phyloP scores from a whole-genome alignment of 2,329 filamentous ascomycete species.

The Colletotrichum orchidophilum region DNA sequence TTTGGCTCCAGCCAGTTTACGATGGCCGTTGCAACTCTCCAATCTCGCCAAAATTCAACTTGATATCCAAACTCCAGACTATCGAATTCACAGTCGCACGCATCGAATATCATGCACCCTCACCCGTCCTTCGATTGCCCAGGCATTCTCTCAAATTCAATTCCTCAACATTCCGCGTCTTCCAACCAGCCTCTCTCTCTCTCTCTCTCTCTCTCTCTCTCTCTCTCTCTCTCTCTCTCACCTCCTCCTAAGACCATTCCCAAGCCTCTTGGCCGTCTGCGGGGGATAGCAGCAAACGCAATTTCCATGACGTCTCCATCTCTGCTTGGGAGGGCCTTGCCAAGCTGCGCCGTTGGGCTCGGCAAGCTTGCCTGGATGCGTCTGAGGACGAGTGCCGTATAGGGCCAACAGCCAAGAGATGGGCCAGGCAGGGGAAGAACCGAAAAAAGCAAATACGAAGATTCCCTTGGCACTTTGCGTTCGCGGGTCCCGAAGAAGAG shows the following conservation, averaged over 20 bases:
- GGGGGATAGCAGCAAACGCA: neutral
- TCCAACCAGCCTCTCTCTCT: neutral
- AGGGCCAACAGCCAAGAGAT: neutral
- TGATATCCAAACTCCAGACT: neutral
- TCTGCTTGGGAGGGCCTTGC: neutral
- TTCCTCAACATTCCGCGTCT: slow-evolving; percentile 1
- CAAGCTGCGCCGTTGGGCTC: slow-evolving; percentile 22
- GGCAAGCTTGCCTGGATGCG: neutral
- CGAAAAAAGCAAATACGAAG: slow-evolving; percentile 1
- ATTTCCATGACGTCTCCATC: slow-evolving; percentile 22
- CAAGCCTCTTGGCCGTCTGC: slow-evolving; percentile 5
- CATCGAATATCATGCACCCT: neutral
- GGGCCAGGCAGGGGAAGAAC: neutral
- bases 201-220: too few species aligned
- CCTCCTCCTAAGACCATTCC: neutral
- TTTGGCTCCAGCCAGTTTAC: neutral
- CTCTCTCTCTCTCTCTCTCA: too few species aligned
- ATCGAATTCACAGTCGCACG: neutral
- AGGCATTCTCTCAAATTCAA: neutral
- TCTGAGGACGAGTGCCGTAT: neutral
- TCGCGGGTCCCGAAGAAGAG: neutral
- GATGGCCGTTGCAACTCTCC: neutral
- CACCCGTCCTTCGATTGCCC: neutral
- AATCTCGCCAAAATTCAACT: slow-evolving; percentile 10
- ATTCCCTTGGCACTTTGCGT: neutral